Evolutionary conservation across 1,284 basidiomycete genomes (phyloP).

Genomic region (Moniliella sp.): DNA sequence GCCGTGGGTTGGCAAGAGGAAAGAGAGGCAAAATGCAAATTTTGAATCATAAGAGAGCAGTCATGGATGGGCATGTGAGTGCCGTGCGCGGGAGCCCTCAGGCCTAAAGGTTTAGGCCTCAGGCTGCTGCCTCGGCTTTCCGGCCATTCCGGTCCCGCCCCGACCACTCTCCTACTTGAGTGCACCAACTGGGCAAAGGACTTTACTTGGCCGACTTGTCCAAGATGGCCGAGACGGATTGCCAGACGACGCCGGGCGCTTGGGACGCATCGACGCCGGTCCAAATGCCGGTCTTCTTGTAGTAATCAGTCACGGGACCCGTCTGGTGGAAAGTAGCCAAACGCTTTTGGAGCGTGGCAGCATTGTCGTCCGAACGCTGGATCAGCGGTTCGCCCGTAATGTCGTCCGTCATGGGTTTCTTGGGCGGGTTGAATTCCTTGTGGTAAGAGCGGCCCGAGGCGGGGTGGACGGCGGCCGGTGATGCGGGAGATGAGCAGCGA

Average conservation of each 20-base stretch:
- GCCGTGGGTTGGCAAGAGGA: no score
- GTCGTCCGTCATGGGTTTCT: slow-evolving; percentile 82
- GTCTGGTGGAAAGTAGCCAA: slow-evolving; percentile 80
- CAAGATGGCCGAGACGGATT: slow-evolving; percentile 43
- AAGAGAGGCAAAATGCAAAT: no score
- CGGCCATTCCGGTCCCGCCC: no score
- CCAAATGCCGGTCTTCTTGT: slow-evolving; percentile 54
- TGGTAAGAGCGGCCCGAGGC: slow-evolving; percentile 77
- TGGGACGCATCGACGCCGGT: slow-evolving; percentile 67
- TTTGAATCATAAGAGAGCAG: no score
- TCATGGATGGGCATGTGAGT: no score
- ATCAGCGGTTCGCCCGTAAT: slow-evolving; percentile 77
- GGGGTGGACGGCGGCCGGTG: slow-evolving; percentile 76
- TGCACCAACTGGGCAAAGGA: no score
- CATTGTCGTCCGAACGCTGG: slow-evolving; percentile 37
- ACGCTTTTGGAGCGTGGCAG: slow-evolving; percentile 71
- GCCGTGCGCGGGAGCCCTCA: no score
- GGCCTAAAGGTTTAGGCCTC: no score
- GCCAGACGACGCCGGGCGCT: slow-evolving; percentile 73
- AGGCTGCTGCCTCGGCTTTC: no score
- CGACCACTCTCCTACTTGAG: no score
- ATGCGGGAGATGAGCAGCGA: slow-evolving; percentile 87
- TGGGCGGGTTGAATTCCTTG: slow-evolving; percentile 79
- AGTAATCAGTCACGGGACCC: slow-evolving; percentile 86
- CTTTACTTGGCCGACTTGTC: no score